Evolutionary conservation across 2,329 filamentous ascomycete species (phyloP).

Genomic region (Hirsutella rhossiliensis): DNA sequence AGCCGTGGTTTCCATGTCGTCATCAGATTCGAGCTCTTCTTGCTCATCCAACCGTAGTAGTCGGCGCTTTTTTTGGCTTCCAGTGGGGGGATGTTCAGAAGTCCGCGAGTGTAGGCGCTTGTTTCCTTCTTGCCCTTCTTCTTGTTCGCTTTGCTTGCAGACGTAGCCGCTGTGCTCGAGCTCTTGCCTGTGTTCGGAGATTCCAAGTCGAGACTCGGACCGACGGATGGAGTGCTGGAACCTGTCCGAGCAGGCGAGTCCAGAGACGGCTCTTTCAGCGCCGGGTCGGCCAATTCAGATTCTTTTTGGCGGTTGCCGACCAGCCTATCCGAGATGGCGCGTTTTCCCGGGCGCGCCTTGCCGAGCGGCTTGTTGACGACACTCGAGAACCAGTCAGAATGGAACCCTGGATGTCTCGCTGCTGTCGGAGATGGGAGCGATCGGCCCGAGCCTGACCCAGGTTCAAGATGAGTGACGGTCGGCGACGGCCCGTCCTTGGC

Average conservation of each 20-base stretch:
- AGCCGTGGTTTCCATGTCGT: slow-evolving; percentile 94
- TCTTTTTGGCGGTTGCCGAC: slow-evolving; percentile 42
- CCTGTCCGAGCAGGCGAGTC: slow-evolving; percentile 64
- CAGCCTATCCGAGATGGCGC: slow-evolving; percentile 74
- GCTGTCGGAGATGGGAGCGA: slow-evolving; percentile 30
- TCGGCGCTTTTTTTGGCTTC: slow-evolving; percentile 82
- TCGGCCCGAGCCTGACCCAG: slow-evolving; percentile 25
- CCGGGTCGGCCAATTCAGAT: slow-evolving; percentile 34
- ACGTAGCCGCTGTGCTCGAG: slow-evolving; percentile 34
- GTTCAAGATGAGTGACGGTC: slow-evolving; percentile 49
- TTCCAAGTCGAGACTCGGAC: slow-evolving; percentile 66
- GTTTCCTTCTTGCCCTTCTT: slow-evolving; percentile 88
- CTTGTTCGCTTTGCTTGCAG: slow-evolving; percentile 34
- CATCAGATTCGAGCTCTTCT: slow-evolving; percentile 92
- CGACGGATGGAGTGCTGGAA: slow-evolving; percentile 56
- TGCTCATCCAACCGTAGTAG: slow-evolving; percentile 99
- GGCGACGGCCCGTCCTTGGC: slow-evolving; percentile 43
- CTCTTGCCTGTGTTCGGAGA: slow-evolving; percentile 54
- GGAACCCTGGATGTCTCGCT: slow-evolving; percentile 28
- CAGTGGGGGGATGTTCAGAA: slow-evolving; percentile 67
- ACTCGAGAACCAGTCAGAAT: slow-evolving; percentile 43
- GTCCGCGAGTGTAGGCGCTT: slow-evolving; percentile 80
- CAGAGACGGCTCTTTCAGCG: slow-evolving; percentile 38
- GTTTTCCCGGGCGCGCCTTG: slow-evolving; percentile 52
- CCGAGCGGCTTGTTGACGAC: slow-evolving; percentile 36